Evolutionary conservation across 2,329 filamentous ascomycete species (phyloP), one percentile per base, ranked within the genome.

Genomic region (Blastomyces parvus): DNA sequence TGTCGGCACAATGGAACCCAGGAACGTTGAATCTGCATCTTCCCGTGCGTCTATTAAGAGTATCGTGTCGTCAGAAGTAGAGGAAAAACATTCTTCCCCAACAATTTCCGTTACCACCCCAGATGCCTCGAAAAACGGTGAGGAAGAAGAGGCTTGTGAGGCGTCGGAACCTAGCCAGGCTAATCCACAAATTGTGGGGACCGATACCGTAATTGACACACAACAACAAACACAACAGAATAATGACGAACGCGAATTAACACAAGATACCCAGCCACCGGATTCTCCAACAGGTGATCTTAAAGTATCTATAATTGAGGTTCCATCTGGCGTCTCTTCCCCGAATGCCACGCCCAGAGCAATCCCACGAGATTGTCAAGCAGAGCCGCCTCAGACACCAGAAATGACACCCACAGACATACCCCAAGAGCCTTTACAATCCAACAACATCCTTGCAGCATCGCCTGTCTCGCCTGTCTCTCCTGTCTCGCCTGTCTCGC

Each of bases 1-100:
- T 50, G 64, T 68, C 50, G 48, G 59, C 52, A 64, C 62, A 55
- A 60, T 65, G 38, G 63, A 69, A 62, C 65, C 63, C 8, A 68
- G 68, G 38, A 67, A 56, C 46, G 61, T 58, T 40, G 65, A 60
- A 44, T 63, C 62, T 58, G 40, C 27, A 5, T 42, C 60, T 36
- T 67, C 69, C 38, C 66, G 67, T 17, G n/a, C 62, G 17, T 58
- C 53, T 14, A 42, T 27, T 46, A 48, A 11, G 17, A 40, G 27
- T 22, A 22, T 11, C 1, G 33, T 17, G 3, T 55, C 60, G 5
- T 62, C 52, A 13, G 50, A 25, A 8, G n/a, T 8, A 36, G 19
- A n/a, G 7, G 40, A 36, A 27, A 36, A 57, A 27, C 38, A 27
- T 36, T 57, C 48, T 13, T 42, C n/a, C 17, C 60, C 50, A 46